Evolutionary conservation across 371 early-diverging fungal genomes (phyloP).

Genomic region (Mucor irregularis): DNA sequence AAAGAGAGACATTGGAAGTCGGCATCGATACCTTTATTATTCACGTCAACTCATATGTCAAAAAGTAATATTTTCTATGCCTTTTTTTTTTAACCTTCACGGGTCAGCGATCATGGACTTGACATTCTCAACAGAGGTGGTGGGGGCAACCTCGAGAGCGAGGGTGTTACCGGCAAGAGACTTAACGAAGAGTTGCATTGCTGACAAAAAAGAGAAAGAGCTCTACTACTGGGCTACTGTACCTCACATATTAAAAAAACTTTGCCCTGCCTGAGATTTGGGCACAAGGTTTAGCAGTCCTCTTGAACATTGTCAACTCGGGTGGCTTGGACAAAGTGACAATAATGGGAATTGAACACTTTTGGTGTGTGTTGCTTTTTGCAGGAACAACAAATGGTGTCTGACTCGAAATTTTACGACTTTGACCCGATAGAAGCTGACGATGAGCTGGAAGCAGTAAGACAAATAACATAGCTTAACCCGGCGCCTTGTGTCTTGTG

Average conservation of each 20-base stretch:
- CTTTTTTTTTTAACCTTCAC: slow-evolving; percentile 89
- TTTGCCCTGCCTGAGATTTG: slow-evolving; percentile 5
- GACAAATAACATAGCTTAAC: neutral
- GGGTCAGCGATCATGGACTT: slow-evolving; percentile 88
- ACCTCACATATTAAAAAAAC: neutral
- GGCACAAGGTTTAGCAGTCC: slow-evolving; percentile 11
- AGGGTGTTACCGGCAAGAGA: slow-evolving; percentile 84
- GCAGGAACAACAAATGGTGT: neutral
- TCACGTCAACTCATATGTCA: too few species aligned
- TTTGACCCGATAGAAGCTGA: slow-evolving; percentile 32
- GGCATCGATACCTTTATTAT: slow-evolving; percentile 79
- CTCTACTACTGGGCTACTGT: neutral
- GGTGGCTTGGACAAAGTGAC: slow-evolving; percentile 13
- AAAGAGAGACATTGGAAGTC: slow-evolving; percentile 92
- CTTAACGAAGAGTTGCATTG: slow-evolving; percentile 88
- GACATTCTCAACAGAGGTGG: slow-evolving; percentile 78
- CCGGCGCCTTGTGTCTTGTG: too few species aligned
- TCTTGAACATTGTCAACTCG: too few species aligned
- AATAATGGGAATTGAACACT: neutral
- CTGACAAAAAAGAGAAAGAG: slow-evolving; percentile 27
- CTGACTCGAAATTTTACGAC: slow-evolving; percentile 31
- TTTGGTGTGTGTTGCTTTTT: neutral
- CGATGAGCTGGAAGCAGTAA: slow-evolving; percentile 42
- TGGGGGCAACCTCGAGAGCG: slow-evolving; percentile 74
- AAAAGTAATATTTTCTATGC: neutral